Evolutionary conservation across 495 filamentous ascomycete genomes (phyloP).

Genomic region (Neurospora sp.): DNA sequence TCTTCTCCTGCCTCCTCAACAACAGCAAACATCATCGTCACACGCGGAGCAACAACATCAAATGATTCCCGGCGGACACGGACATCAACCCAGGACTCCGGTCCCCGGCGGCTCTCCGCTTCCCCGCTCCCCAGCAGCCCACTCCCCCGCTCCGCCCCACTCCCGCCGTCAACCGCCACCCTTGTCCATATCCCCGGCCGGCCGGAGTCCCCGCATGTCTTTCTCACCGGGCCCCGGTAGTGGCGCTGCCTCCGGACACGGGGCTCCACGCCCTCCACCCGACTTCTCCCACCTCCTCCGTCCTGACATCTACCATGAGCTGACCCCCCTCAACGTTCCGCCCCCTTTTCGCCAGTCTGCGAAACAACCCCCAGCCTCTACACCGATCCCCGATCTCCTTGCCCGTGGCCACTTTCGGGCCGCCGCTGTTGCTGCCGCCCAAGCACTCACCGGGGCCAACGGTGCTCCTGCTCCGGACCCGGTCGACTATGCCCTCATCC

Average conservation of each 20-base stretch:
- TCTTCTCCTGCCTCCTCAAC: constrained; percentile 12
- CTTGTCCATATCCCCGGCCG: not conserved
- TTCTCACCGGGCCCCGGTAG: constrained; percentile 15
- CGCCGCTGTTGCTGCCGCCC: constrained; percentile 62
- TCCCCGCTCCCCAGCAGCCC: constrained; percentile 12
- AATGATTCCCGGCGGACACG: constrained; percentile 3
- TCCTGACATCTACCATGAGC: constrained; percentile 70
- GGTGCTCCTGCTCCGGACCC: constrained; percentile 37
- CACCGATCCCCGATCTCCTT: constrained; percentile 46
- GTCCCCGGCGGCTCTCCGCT: constrained; percentile 9
- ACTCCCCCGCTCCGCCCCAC: constrained; percentile 11
- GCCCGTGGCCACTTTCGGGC: constrained; percentile 54
- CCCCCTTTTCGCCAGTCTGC: constrained; percentile 45
- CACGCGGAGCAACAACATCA: not conserved
- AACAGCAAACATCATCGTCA: constrained; percentile 1
- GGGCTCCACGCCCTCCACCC: constrained; percentile 33
- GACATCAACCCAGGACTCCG: not conserved
- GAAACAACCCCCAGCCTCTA: constrained; percentile 34
- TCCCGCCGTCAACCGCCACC: not conserved
- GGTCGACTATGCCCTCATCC: constrained; percentile 53
- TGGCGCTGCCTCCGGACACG: constrained; percentile 11
- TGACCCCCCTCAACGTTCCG: constrained; percentile 56
- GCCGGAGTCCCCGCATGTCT: constrained; percentile 10
- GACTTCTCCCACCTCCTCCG: constrained; percentile 73
- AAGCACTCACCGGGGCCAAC: constrained; percentile 46